Conservation (phyloP, 352 stramenopile genomes). For the Thraustochytrium sp. region DNA sequence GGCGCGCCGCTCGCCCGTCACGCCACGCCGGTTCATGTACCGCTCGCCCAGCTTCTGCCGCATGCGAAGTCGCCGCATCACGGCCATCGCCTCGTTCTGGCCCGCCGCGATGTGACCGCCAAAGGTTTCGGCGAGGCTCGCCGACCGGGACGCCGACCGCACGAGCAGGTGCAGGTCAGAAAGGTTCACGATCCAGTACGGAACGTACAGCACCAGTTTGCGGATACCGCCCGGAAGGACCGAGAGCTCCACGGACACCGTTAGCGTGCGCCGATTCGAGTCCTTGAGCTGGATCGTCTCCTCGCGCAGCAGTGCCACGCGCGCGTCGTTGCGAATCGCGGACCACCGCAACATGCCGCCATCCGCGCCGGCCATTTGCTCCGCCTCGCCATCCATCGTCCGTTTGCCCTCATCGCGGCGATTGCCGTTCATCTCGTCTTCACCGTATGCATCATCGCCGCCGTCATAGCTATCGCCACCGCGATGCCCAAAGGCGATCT, state of each 20-base stretch:
- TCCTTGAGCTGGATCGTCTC: slow-evolving; percentile 67
- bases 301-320: not conserved
- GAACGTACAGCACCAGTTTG: slow-evolving; percentile 65
- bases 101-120: slow-evolving; percentile 33
- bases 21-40: not conserved
- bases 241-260: slow-evolving; percentile 69
- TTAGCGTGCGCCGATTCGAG: slow-evolving; percentile 63
- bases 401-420: too few relatives aligned
- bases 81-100: slow-evolving; percentile 37
- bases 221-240: slow-evolving; percentile 66
- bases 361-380: not conserved
- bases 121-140: slow-evolving; percentile 18
- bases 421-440: too few relatives aligned
- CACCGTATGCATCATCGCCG: too few relatives aligned
- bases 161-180: slow-evolving; percentile 40
- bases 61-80: slow-evolving; percentile 24
- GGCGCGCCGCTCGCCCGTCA: not conserved
- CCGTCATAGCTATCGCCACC: too few relatives aligned
- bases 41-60: slow-evolving; percentile 35
- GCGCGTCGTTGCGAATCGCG: not conserved
- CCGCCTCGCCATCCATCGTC: not conserved
- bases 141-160: slow-evolving; percentile 13
- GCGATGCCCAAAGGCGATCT: too few relatives aligned
- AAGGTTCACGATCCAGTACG: slow-evolving; percentile 78
- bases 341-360: not conserved